phyloP scores from a whole-genome alignment of 352 stramenopile species.

The Globisporangium heterothallicum region DNA sequence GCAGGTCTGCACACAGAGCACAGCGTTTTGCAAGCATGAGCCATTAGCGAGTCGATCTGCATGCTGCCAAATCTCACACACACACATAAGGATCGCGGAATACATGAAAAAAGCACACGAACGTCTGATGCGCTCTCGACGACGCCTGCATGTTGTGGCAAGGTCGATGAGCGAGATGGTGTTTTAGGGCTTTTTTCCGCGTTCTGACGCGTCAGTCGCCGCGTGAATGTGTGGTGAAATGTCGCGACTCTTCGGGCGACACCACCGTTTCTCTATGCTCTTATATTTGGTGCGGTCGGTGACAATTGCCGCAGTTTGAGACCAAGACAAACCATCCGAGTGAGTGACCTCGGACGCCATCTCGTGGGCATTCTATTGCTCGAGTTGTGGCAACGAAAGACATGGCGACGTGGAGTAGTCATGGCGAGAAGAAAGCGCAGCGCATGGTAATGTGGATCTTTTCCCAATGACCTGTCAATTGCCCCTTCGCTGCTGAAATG shows the following conservation, averaged over 20 bases:
- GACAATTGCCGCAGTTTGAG: too few relatives aligned
- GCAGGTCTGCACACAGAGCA: neutral
- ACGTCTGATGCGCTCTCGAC: neutral
- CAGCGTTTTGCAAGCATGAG: neutral
- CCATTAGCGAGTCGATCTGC: too few relatives aligned
- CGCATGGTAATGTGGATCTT: constrained; percentile 21
- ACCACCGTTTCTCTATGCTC: too few relatives aligned
- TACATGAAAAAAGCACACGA: neutral
- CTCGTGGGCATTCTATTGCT: neutral
- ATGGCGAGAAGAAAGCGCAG: constrained; percentile 13
- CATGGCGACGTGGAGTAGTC: constrained; percentile 14
- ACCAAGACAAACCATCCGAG: too few relatives aligned
- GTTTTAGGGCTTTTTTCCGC: neutral
- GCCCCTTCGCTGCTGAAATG: too few relatives aligned
- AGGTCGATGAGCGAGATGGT: neutral
- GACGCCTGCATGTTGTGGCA: neutral
- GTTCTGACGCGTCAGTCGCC: constrained; percentile 10
- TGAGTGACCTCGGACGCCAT: too few relatives aligned
- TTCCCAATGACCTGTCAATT: too few relatives aligned
- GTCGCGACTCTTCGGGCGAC: constrained; percentile 10
- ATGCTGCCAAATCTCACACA: too few relatives aligned
- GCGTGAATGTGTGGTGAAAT: neutral
- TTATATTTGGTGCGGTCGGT: too few relatives aligned
- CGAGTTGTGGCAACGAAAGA: neutral
- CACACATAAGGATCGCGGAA: too few relatives aligned